A percentile compares a stretch with the other conserved stretches of the same genome.
phyloP scores from a whole-genome alignment of 2,329 filamentous ascomycete genomes.

The Apiospora saccharicola region DNA sequence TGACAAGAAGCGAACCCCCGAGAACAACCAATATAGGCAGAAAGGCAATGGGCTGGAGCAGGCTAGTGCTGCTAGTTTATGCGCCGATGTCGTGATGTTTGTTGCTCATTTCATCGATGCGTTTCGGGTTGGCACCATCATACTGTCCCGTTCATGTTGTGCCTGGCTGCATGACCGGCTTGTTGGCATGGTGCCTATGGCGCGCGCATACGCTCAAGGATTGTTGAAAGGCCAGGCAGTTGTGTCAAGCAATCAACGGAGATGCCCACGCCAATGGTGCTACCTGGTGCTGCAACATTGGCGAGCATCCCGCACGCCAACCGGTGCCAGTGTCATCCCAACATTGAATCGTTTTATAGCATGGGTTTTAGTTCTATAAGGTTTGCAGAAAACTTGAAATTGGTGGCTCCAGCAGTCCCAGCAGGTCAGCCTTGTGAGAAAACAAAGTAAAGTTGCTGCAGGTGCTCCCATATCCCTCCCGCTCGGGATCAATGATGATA shows the following conservation, averaged over 20 bases:
- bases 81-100: slow-evolving; percentile 8
- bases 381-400: background rate
- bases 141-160: background rate
- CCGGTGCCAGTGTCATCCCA: slow-evolving; percentile 1
- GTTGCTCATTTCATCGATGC: slow-evolving; percentile 13
- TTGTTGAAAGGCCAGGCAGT: background rate
- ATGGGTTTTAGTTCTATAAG: no score
- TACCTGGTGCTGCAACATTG: slow-evolving; percentile 14
- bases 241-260: slow-evolving; percentile 1
- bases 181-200: background rate
- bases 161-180: background rate
- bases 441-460: background rate
- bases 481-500: background rate
- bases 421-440: slow-evolving; percentile 1
- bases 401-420: background rate
- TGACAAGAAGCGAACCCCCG: slow-evolving; percentile 11
- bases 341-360: no score
- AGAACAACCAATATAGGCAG: background rate
- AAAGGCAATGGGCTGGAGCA: background rate
- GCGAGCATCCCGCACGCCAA: slow-evolving; percentile 11
- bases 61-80: background rate
- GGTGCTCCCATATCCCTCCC: slow-evolving; percentile 6
- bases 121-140: slow-evolving; percentile 16
- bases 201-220: background rate
- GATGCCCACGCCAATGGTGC: background rate